Conservation (phyloP, 768 basidiomycete species). For the Kwoniella shandongensis region DNA sequence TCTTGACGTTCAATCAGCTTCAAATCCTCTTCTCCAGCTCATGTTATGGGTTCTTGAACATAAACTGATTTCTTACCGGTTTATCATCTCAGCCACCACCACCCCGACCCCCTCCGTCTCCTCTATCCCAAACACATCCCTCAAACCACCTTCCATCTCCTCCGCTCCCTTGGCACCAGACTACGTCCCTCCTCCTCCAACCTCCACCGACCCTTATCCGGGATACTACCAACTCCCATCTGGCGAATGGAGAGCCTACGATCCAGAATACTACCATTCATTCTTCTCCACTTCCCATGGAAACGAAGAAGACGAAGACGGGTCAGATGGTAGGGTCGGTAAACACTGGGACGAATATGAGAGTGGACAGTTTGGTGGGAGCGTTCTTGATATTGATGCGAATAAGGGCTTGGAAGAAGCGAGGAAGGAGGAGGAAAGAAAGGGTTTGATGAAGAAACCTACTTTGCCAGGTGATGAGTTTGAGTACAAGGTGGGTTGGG, state of each 20-base stretch:
- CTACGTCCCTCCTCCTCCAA: conserved; percentile 45
- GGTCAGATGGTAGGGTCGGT: conserved; percentile 46
- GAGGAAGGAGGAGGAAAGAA: conserved; percentile 32
- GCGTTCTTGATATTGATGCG: conserved; percentile 40
- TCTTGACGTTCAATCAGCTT: no score
- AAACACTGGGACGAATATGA: conserved; percentile 46
- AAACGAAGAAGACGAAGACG: conserved; percentile 16
- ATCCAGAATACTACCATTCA: conserved; percentile 44
- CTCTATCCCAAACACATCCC: not conserved
- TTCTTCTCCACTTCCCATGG: conserved; percentile 33
- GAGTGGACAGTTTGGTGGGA: conserved; percentile 18
- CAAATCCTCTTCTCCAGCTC: no score
- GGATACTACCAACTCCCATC: conserved; percentile 50
- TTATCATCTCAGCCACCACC: conserved; percentile 14
- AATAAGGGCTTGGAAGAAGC: conserved; percentile 34
- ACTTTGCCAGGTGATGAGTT: conserved; percentile 30
- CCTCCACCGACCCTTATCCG: conserved; percentile 46
- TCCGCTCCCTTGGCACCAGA: conserved; percentile 47
- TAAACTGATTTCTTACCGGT: no score
- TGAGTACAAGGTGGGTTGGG: conserved; percentile 46
- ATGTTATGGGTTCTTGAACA: no score
- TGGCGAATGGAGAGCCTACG: conserved; percentile 49
- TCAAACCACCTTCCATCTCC: conserved; percentile 33
- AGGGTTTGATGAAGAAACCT: conserved; percentile 27
- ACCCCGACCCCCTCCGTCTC: conserved; percentile 7